Percentiles rank a stretch among this genome's conserved stretches.
phyloP scores from a whole-genome alignment of 345 rosid species.

The Toxicodendron radicans region DNA sequence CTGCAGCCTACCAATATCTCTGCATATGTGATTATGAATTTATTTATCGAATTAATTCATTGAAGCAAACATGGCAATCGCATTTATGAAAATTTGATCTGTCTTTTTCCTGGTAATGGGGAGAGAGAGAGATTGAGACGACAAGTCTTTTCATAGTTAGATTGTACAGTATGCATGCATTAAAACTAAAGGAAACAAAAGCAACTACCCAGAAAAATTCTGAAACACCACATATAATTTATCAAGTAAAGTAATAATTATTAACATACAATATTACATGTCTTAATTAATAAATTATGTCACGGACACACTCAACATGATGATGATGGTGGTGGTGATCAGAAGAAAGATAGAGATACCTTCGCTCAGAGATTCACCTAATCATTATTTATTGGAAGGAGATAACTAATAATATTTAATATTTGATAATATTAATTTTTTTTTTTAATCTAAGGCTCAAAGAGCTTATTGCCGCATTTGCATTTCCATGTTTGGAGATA shows the following conservation, averaged over 20 bases:
- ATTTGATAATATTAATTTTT: too few relatives aligned
- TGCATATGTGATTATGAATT: too few relatives aligned
- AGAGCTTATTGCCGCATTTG: conserved; percentile 52
- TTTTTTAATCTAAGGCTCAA: conserved; percentile 43
- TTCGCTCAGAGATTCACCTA: neutral
- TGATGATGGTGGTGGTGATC: too few relatives aligned
- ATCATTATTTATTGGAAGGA: neutral
- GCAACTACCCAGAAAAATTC: neutral
- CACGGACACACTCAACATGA: too few relatives aligned
- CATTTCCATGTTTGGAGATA: conserved; percentile 58
- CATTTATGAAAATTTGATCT: neutral
- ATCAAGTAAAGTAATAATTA: too few relatives aligned
- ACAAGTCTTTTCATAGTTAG: neutral
- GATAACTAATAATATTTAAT: too few relatives aligned
- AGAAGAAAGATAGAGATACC: too few relatives aligned
- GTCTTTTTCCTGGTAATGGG: neutral
- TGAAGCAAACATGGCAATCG: neutral
- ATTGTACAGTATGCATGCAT: neutral
- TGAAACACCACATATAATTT: neutral
- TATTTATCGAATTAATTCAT: too few relatives aligned
- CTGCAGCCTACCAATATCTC: too few relatives aligned
- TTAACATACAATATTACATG: too few relatives aligned
- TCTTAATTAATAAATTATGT: too few relatives aligned
- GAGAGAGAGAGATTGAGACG: neutral
- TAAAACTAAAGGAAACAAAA: too few relatives aligned